These are phyloP conservation scores for Aphanomyces euteiches DNA, from an alignment of 352 stramenopile species.

Conservation along the genomic window DNA sequence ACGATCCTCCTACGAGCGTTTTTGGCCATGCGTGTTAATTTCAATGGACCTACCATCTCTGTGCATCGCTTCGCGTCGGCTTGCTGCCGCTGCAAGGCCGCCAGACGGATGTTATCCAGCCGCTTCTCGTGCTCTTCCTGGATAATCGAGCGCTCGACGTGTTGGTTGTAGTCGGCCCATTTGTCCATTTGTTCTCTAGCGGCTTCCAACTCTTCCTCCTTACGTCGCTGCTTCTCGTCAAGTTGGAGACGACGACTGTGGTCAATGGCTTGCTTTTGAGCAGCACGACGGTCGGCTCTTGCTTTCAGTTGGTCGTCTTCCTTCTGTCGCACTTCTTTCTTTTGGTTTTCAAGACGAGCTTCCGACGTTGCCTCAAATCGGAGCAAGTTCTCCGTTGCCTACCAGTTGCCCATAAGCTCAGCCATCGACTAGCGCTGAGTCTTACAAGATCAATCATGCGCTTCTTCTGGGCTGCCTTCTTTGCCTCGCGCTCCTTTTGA, in stretches of 20 bases:
- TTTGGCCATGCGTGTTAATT: background rate
- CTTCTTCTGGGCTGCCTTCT: slow-evolving; percentile 60
- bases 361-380: slow-evolving; percentile 66
- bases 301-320: slow-evolving; percentile 61
- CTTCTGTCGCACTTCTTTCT: slow-evolving; percentile 63
- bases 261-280: slow-evolving; percentile 58
- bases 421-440: background rate
- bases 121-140: slow-evolving; percentile 63
- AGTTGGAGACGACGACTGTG: slow-evolving; percentile 59
- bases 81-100: slow-evolving; percentile 71
- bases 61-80: slow-evolving; percentile 58
- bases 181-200: slow-evolving; percentile 49
- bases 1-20: slow-evolving; percentile 40
- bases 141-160: slow-evolving; percentile 48
- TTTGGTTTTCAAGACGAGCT: slow-evolving; percentile 56
- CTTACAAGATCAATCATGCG: slow-evolving; percentile 71
- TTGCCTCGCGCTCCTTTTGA: slow-evolving; percentile 54
- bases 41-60: slow-evolving; percentile 24
- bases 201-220: slow-evolving; percentile 41
- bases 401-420: background rate
- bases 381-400: slow-evolving; percentile 62
- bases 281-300: slow-evolving; percentile 55
- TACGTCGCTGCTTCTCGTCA: slow-evolving; percentile 43
- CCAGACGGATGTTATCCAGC: slow-evolving; percentile 56
- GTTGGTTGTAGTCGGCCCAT: slow-evolving; percentile 66